phyloP scores from a whole-genome alignment of 2,329 filamentous ascomycete genomes.

The Chrysosporium keratinophilum region DNA sequence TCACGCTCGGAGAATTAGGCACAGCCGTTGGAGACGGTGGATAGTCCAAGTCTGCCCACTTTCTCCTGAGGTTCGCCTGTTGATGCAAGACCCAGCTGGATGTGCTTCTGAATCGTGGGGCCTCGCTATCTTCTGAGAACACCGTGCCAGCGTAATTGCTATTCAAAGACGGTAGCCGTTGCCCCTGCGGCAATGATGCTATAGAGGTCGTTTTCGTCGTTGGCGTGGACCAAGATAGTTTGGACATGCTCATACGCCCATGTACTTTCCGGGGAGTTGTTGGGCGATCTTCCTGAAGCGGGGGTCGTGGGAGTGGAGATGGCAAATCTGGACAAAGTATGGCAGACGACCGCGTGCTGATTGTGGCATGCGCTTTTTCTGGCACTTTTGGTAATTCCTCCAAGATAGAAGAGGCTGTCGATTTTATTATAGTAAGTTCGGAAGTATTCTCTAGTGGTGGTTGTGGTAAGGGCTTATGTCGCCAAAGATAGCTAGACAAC shows the following conservation, averaged over 20 bases:
- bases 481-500: conserved; percentile 5
- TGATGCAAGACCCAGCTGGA: conserved; percentile 17
- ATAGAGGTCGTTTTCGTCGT: conserved; percentile 13
- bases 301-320: neutral
- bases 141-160: conserved; percentile 12
- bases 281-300: neutral
- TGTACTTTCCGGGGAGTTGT: neutral
- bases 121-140: conserved; percentile 13
- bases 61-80: conserved; percentile 9
- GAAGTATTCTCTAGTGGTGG: conserved; percentile 1
- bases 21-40: conserved; percentile 2
- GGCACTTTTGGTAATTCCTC: conserved; percentile 3
- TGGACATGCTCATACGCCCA: conserved; percentile 6
- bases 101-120: conserved; percentile 13
- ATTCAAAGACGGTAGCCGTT: conserved; percentile 5
- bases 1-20: neutral
- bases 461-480: conserved; percentile 5
- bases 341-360: conserved; percentile 11
- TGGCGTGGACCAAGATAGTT: conserved; percentile 15
- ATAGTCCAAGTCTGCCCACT: conserved; percentile 2
- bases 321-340: neutral
- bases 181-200: conserved; percentile 7
- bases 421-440: neutral
- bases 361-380: conserved; percentile 2
- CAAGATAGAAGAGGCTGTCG: neutral